Percentiles rank a stretch among this genome's conserved stretches.
These are phyloP conservation scores for Fonsecaea erecta DNA, from an alignment of 2,329 filamentous ascomycete species.

Conservation along the genomic window DNA sequence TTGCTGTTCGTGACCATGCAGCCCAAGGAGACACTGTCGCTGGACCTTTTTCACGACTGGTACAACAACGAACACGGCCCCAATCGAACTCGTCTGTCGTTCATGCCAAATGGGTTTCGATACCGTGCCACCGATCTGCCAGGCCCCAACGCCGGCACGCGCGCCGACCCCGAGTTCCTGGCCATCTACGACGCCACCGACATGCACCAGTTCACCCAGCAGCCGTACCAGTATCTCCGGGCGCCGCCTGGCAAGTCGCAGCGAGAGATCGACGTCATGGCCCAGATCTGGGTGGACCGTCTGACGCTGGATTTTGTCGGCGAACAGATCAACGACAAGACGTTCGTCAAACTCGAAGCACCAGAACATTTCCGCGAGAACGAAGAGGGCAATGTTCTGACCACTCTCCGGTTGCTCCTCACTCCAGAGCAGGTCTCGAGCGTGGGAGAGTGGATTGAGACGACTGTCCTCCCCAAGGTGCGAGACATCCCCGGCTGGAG, in stretches of 20 bases:
- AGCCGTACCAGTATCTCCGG: slow-evolving; percentile 65
- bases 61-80: slow-evolving; percentile 95
- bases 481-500: slow-evolving; percentile 78
- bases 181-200: slow-evolving; percentile 53
- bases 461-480: slow-evolving; percentile 44
- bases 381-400: slow-evolving; percentile 63
- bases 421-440: slow-evolving; percentile 28
- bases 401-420: slow-evolving; percentile 65
- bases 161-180: slow-evolving; percentile 48
- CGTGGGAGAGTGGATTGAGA: slow-evolving; percentile 10
- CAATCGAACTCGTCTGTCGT: slow-evolving; percentile 73
- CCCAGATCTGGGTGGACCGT: slow-evolving; percentile 70
- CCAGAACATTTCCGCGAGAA: slow-evolving; percentile 66
- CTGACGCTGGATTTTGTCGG: slow-evolving; percentile 71
- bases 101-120: slow-evolving; percentile 77
- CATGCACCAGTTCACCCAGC: slow-evolving; percentile 71
- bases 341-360: slow-evolving; percentile 56
- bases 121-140: slow-evolving; percentile 70
- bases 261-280: slow-evolving; percentile 65
- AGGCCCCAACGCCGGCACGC: slow-evolving; percentile 13
- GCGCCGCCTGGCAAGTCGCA: slow-evolving; percentile 58
- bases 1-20: slow-evolving; percentile 88
- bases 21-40: slow-evolving; percentile 50
- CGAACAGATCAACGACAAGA: slow-evolving; percentile 55
- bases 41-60: slow-evolving; percentile 77